Conservation (phyloP, 176 grass and related monocot genomes). For the Dendrocalamus sinicus region DNA sequence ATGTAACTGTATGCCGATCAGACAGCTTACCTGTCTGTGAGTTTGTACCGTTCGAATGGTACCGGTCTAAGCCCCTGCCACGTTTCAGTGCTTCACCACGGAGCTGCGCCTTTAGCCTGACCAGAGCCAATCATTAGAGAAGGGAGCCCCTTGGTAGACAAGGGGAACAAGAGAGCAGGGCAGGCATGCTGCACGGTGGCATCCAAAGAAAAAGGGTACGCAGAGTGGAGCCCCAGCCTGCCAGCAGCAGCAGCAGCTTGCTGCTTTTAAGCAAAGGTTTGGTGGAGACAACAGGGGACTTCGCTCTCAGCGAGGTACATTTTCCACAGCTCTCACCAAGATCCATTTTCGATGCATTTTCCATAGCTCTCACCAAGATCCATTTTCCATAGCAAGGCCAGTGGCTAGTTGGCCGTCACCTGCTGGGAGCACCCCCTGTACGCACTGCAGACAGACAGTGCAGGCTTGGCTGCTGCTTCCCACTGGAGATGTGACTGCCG, state of each 20-base stretch:
- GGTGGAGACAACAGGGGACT: not conserved
- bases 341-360: slow-evolving; percentile 34
- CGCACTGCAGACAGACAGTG: not conserved
- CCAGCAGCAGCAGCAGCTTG: not conserved
- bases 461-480: not conserved
- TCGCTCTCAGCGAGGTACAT: slow-evolving; percentile 17
- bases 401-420: slow-evolving; percentile 31
- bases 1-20: not conserved
- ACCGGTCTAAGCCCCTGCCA: not conserved
- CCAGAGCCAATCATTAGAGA: slow-evolving; percentile 12
- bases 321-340: slow-evolving; percentile 17
- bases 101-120: not conserved
- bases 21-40: not conserved
- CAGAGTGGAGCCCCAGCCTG: slow-evolving; percentile 31
- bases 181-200: slow-evolving; percentile 7
- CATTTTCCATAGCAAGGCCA: slow-evolving; percentile 4
- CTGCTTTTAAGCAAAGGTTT: slow-evolving; percentile 30
- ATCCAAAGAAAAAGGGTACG: slow-evolving; percentile 34
- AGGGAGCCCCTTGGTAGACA: not conserved
- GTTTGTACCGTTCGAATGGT: not conserved
- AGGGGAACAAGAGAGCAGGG: not conserved
- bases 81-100: not conserved
- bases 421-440: not conserved
- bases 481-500: not conserved
- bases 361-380: slow-evolving; percentile 21